Conservation (phyloP, 768 basidiomycete species). For the Lactifluus rugatus region DNA sequence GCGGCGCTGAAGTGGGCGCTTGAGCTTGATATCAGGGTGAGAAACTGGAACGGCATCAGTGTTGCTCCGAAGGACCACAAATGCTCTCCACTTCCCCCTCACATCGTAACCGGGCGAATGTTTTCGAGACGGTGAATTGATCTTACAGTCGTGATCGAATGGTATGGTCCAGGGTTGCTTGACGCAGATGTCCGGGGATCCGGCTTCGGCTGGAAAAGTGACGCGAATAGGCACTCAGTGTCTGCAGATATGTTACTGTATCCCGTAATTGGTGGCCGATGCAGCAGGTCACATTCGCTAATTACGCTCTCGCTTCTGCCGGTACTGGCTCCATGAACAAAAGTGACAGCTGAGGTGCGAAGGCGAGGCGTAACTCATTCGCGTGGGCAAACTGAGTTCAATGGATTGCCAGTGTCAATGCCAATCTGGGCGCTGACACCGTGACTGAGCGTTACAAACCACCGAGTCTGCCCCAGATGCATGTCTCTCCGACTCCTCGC, state of each 20-base stretch:
- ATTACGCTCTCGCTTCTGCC: constrained; percentile 6
- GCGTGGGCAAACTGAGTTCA: constrained; percentile 19
- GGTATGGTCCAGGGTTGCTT: neutral
- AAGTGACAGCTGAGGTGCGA: constrained; percentile 13
- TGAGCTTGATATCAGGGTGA: constrained; percentile 8
- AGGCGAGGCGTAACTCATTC: constrained; percentile 1
- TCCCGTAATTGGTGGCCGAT: constrained; percentile 8
- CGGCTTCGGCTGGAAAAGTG: constrained; percentile 8
- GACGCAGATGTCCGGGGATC: neutral
- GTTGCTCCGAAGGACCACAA: neutral
- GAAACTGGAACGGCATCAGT: neutral
- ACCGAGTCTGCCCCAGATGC: neutral
- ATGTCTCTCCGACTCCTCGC: neutral
- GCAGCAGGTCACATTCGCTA: neutral
- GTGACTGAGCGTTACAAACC: constrained; percentile 1
- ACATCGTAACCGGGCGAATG: neutral
- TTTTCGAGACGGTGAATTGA: neutral
- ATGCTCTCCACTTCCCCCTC: neutral
- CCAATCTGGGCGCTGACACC: constrained; percentile 16
- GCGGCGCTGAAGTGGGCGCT: constrained; percentile 14
- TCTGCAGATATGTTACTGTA: neutral
- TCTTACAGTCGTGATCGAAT: neutral
- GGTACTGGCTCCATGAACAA: constrained; percentile 2
- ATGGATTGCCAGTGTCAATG: constrained; percentile 18
- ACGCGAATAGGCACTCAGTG: neutral